These are phyloP conservation scores for Candida taoyuanica DNA, from an alignment of 805 yeast species.

Conservation along the genomic window DNA sequence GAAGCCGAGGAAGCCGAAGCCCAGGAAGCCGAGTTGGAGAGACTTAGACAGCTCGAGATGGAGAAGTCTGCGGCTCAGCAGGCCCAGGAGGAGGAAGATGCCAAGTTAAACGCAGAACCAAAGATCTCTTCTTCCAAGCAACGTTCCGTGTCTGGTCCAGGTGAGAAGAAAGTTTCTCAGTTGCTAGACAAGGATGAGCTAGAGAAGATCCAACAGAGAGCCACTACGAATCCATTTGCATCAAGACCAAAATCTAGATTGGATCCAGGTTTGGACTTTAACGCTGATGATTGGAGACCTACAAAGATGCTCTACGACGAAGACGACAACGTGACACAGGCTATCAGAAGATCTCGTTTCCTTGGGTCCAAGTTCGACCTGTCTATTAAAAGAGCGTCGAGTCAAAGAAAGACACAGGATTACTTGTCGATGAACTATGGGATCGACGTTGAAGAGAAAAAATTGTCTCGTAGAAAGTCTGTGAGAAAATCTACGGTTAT, in stretches of 20 bases:
- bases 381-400: slow-evolving; percentile 26
- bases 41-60: slow-evolving; percentile 24
- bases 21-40: slow-evolving; percentile 9
- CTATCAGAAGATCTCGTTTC: slow-evolving; percentile 41
- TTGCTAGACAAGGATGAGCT: slow-evolving; percentile 26
- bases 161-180: slow-evolving; percentile 17
- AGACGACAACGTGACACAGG: slow-evolving; percentile 32
- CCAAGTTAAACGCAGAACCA: slow-evolving; percentile 11
- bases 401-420: slow-evolving; percentile 12
- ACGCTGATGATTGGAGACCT: slow-evolving; percentile 19
- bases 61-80: slow-evolving; percentile 13
- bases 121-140: slow-evolving; percentile 18
- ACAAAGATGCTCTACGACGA: slow-evolving; percentile 20
- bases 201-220: slow-evolving; percentile 32
- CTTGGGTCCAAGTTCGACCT: slow-evolving; percentile 38
- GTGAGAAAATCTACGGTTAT: slow-evolving; percentile 1
- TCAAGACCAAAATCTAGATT: slow-evolving; percentile 40
- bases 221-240: slow-evolving; percentile 31
- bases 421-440: slow-evolving; percentile 1
- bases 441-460: slow-evolving; percentile 1
- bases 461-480: slow-evolving; percentile 8
- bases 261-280: slow-evolving; percentile 37
- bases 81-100: slow-evolving; percentile 20
- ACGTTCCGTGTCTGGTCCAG: slow-evolving; percentile 39
- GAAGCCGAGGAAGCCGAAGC: slow-evolving; percentile 11